phyloP scores from a whole-genome alignment of 2,329 filamentous ascomycete genomes.

The Fusarium nanum region DNA sequence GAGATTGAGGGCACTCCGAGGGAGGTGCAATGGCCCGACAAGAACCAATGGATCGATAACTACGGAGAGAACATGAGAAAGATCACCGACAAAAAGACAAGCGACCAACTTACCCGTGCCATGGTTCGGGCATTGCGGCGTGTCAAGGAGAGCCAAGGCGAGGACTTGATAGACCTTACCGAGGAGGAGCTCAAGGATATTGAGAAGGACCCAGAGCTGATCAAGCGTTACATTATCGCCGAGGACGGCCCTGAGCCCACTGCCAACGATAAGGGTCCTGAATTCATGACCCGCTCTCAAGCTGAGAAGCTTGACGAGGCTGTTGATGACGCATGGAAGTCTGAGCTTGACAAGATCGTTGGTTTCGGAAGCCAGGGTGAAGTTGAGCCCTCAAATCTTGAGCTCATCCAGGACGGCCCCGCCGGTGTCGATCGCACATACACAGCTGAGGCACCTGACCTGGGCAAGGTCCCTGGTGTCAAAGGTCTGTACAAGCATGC shows the following conservation, averaged over 20 bases:
- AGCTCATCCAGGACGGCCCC: slow-evolving; percentile 54
- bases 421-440: slow-evolving; percentile 51
- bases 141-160: slow-evolving; percentile 57
- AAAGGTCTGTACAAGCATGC: slow-evolving; percentile 62
- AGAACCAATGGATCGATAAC: slow-evolving; percentile 69
- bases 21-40: slow-evolving; percentile 67
- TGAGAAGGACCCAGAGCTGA: slow-evolving; percentile 55
- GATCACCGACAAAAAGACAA: slow-evolving; percentile 57
- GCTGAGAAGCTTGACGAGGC: slow-evolving; percentile 54
- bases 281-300: slow-evolving; percentile 51
- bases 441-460: slow-evolving; percentile 60
- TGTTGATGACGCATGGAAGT: slow-evolving; percentile 52
- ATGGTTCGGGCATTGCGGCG: slow-evolving; percentile 57
- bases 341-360: slow-evolving; percentile 53
- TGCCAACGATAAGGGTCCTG: slow-evolving; percentile 42
- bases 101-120: slow-evolving; percentile 56
- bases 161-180: slow-evolving; percentile 61
- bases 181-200: slow-evolving; percentile 59
- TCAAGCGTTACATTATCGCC: slow-evolving; percentile 53
- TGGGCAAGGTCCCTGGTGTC: slow-evolving; percentile 66
- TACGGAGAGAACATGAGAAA: slow-evolving; percentile 62
- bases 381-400: slow-evolving; percentile 51
- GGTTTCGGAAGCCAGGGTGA: slow-evolving; percentile 47
- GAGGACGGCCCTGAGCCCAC: slow-evolving; percentile 46
- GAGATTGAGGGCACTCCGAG: slow-evolving; percentile 61